Conservation (phyloP, 176 grass and related monocot species). For the Panicum miliaceum region DNA sequence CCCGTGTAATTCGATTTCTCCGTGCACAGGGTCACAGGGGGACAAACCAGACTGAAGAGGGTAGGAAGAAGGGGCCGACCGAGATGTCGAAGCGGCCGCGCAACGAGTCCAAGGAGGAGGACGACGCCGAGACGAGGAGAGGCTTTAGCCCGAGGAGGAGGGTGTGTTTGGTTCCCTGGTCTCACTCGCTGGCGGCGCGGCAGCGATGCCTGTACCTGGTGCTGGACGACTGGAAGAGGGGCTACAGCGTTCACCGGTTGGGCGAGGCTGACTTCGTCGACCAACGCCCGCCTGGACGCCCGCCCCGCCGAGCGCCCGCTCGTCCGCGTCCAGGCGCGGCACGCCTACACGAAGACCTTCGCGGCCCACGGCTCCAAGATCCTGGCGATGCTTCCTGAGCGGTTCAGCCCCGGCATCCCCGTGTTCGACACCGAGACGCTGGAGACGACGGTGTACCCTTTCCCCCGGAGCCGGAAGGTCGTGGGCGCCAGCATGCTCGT, state of each 20-base stretch:
- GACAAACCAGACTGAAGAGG: too few relatives aligned
- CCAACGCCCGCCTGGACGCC: background rate
- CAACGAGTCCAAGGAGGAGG: too few relatives aligned
- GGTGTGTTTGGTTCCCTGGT: too few relatives aligned
- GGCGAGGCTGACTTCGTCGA: background rate
- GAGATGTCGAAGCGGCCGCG: too few relatives aligned
- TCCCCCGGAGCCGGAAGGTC: rapidly evolving
- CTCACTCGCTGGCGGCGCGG: background rate
- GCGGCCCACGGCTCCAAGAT: background rate
- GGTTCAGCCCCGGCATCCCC: background rate
- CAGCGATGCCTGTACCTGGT: background rate
- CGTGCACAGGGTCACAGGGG: background rate
- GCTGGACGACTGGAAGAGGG: constrained; percentile 15
- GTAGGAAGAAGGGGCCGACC: too few relatives aligned
- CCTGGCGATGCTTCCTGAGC: background rate
- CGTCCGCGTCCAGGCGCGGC: background rate
- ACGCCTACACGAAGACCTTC: background rate
- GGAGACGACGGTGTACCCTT: background rate
- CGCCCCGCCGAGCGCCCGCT: background rate
- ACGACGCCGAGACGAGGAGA: too few relatives aligned
- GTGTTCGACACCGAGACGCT: background rate
- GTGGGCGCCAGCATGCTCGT: background rate
- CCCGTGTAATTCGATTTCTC: too few relatives aligned
- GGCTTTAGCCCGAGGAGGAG: too few relatives aligned
- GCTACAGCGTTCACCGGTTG: constrained; percentile 15